These are phyloP conservation scores for Gautieria morchelliformis DNA, from an alignment of 768 basidiomycete species.

Conservation along the genomic window DNA sequence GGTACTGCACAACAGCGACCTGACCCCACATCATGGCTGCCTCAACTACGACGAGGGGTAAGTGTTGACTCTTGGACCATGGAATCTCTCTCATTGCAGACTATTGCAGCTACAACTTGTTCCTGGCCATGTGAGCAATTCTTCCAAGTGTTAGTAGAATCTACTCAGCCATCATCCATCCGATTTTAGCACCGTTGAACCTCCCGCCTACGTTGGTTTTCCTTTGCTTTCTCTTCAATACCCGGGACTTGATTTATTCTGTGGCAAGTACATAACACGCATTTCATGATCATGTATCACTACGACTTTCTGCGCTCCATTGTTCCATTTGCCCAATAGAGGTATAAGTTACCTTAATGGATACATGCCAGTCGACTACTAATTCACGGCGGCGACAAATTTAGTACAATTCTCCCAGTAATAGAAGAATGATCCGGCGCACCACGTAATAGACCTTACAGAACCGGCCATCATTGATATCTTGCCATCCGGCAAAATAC, in stretches of 20 bases:
- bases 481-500: no score
- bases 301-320: neutral
- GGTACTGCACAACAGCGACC: conserved; percentile 35
- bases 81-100: neutral
- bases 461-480: no score
- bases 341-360: neutral
- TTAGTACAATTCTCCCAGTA: no score
- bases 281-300: conserved; percentile 2
- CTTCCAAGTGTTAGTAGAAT: neutral
- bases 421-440: no score
- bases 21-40: conserved; percentile 61
- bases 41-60: conserved; percentile 50
- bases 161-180: neutral
- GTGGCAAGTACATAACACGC: conserved; percentile 2
- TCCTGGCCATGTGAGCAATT: neutral
- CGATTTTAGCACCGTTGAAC: neutral
- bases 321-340: neutral
- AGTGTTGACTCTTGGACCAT: conserved; percentile 10
- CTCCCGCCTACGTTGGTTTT: neutral
- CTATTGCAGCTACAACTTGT: neutral
- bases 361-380: no score
- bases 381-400: no score
- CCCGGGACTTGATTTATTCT: neutral
- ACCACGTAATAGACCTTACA: no score
- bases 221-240: neutral